Conservation (phyloP, 805 yeast species). For the Hagleromyces aurorensis region DNA sequence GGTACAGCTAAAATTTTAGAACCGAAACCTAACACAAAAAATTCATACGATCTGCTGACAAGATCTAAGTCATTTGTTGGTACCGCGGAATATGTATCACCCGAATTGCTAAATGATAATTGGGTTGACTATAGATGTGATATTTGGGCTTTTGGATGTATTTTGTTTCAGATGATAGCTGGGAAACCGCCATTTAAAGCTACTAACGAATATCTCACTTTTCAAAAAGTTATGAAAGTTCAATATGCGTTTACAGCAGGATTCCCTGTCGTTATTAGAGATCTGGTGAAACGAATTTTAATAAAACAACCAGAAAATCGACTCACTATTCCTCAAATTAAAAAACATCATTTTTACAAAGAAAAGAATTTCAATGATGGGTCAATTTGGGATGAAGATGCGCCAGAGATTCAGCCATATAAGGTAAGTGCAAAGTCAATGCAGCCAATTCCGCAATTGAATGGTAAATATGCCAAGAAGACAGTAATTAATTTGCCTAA, state of each 20-base stretch:
- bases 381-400: slow-evolving; percentile 48
- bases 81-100: slow-evolving; percentile 78
- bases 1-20: slow-evolving; percentile 76
- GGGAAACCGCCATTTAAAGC: slow-evolving; percentile 88
- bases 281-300: slow-evolving; percentile 61
- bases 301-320: slow-evolving; percentile 59
- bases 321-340: slow-evolving; percentile 46
- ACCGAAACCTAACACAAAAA: slow-evolving; percentile 31
- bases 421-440: slow-evolving; percentile 69
- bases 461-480: slow-evolving; percentile 10
- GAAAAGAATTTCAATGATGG: slow-evolving; percentile 48
- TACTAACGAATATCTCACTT: slow-evolving; percentile 70
- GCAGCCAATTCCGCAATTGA: slow-evolving; percentile 59
- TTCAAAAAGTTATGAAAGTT: slow-evolving; percentile 71
- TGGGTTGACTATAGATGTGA: slow-evolving; percentile 88
- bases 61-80: slow-evolving; percentile 79
- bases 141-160: slow-evolving; percentile 99
- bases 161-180: slow-evolving; percentile 89
- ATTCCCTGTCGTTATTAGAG: slow-evolving; percentile 65
- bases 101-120: slow-evolving; percentile 68
- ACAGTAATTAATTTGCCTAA: slow-evolving; percentile 10
- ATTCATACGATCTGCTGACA: slow-evolving; percentile 55
- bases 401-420: slow-evolving; percentile 65
- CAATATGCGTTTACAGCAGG: slow-evolving; percentile 84
- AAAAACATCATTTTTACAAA: slow-evolving; percentile 56